A percentile compares a stretch with the other conserved stretches of the same genome.
Conservation (phyloP, 345 rosid genomes). For the Eutrema yunnanense region DNA sequence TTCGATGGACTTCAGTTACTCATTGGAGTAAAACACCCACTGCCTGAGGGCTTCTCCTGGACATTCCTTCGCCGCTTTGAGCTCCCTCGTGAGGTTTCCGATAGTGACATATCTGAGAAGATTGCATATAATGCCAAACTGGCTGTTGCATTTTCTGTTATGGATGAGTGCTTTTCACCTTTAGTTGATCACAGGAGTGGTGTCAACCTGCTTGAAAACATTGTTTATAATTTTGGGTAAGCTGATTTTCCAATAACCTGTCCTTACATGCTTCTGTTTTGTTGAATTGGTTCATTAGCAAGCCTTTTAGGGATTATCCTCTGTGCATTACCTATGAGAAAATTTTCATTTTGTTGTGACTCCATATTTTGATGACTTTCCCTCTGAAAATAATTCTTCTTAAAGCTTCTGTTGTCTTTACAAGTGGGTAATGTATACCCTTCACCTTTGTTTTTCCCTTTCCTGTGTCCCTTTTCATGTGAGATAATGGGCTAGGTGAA, state of each 20-base stretch:
- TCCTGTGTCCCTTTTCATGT: neutral
- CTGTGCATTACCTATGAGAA: neutral
- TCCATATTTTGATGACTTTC: neutral
- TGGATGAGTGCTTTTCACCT: conserved; percentile 97
- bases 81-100: conserved; percentile 43
- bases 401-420: neutral
- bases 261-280: neutral
- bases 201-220: conserved; percentile 72
- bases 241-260: conserved; percentile 12
- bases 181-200: conserved; percentile 85
- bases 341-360: neutral
- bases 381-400: neutral
- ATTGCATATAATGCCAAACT: conserved; percentile 75
- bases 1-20: conserved; percentile 49
- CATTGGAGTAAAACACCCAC: conserved; percentile 75
- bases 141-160: conserved; percentile 78
- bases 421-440: neutral
- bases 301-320: neutral
- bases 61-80: conserved; percentile 63
- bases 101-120: conserved; percentile 42
- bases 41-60: conserved; percentile 88
- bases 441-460: neutral
- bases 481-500: neutral
- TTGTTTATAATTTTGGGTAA: conserved; percentile 85
- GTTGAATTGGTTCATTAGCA: conserved; percentile 6